Evolutionary conservation across 2,329 filamentous ascomycete species (phyloP).

Genomic region (Trichoderma polysporum): DNA sequence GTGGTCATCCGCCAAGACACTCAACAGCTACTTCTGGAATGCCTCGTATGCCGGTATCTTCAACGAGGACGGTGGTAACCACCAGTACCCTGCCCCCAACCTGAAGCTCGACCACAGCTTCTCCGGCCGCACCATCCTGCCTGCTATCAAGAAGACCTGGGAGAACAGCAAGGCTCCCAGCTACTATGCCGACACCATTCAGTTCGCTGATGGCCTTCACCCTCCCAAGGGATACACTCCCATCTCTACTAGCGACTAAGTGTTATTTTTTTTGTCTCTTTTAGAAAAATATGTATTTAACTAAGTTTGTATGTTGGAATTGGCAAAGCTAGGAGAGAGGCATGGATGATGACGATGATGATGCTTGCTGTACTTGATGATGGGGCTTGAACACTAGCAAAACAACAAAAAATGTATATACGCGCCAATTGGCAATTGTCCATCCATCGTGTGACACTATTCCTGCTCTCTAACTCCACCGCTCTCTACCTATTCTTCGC

Average conservation of each 20-base stretch:
- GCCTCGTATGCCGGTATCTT: conserved; percentile 53
- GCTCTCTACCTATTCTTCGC: neutral
- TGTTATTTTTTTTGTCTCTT: neutral
- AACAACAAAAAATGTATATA: neutral
- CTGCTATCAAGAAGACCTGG: conserved; percentile 41
- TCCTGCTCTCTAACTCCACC: no score
- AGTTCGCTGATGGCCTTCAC: conserved; percentile 43
- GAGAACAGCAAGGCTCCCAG: conserved; percentile 37
- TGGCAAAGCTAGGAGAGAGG: neutral
- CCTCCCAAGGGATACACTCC: conserved; percentile 42
- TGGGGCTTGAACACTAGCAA: neutral
- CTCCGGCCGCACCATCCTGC: conserved; percentile 38
- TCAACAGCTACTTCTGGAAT: conserved; percentile 52
- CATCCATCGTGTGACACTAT: neutral
- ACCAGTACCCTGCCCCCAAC: conserved; percentile 43
- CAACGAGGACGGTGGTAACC: conserved; percentile 38
- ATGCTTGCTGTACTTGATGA: neutral
- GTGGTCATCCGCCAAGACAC: conserved; percentile 35
- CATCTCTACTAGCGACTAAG: conserved; percentile 21
- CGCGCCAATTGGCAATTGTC: neutral
- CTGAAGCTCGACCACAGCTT: conserved; percentile 34
- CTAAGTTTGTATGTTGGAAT: neutral
- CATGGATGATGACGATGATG: neutral
- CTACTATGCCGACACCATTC: conserved; percentile 44
- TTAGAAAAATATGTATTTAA: neutral